Evolutionary conservation across 768 basidiomycete species (phyloP), one percentile per base, ranked within the genome.

Genomic region (Jaapia argillacea): DNA sequence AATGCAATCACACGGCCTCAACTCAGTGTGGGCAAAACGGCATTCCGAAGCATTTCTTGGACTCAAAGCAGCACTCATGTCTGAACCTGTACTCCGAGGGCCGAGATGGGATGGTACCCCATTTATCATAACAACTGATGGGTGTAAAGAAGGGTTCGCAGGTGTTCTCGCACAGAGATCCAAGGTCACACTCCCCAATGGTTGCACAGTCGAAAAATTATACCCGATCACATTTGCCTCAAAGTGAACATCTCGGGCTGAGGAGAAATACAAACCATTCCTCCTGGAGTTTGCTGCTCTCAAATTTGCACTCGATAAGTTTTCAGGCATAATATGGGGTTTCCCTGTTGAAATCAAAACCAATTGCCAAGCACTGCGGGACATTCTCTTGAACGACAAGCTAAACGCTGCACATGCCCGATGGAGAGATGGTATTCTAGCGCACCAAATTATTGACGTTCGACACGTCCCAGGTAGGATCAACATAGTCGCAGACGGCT

Each of bases 61-160:
- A n/a, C n/a, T n/a, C n/a, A n/a, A n/a, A n/a, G n/a, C n/a, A n/a
- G n/a, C n/a, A n/a, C n/a, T n/a, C n/a, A n/a, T n/a, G n/a, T n/a
- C n/a, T n/a, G n/a, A n/a, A n/a, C n/a, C n/a, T n/a, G n/a, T n/a
- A 69, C 48, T 68, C 1, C 31, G 45, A 20, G 48, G 50, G 0
- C 63, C 63, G 1, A 33, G 47, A 5, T 70, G 45, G 28, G 62
- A 69, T 38, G 60, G 61, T 1, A 54, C 52, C n/a, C 61, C 51
- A 0, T 70, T 70, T 46, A 55, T 66, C 2, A 45, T 68, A 5
- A 63, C 57, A 0, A 63, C 58, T 0, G 62, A 69, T 38, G 62
- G 58, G 0, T 60, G 51, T 21, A 58, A 61, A 40, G 47, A 54
- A 7, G 63, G 55, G 0, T 68, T 67, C 43, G 64, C 52, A 0